Base-by-base conservation (phyloP, 1,284 basidiomycete species). In the Sutorius eximius region DNA sequence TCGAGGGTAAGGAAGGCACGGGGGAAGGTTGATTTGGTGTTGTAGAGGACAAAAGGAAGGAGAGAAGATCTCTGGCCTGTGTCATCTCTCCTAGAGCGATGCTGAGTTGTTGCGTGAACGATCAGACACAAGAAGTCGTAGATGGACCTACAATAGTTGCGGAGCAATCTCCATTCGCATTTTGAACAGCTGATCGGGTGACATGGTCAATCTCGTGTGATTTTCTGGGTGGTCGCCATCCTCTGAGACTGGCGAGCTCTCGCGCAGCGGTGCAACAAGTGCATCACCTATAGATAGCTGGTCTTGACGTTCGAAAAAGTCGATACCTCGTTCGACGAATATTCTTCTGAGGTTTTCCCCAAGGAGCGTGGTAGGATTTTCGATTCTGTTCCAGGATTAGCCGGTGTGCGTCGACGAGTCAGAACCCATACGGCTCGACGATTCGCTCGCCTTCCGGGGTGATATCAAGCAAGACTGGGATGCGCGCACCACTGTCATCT, bases 81-180 rank as follows among this genome's bases (percentile, higher is more conserved):
- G 80, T 79, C 81, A 92, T 87, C 71, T 92, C 90, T 61, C 88
- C 88, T 43, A 83, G 70, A 15, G 89, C 86, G 57, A 84, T 80
- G 58, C 89, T 91, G 60, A 52, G 45, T 52, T 38, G 30, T 38
- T 27, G 57, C 45, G 58, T 70, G 51, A 67, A 57, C 62, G 27
- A 43, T 50, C 37, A 30, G 40, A 49, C 7, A 45, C 34, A 34
- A 27, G 42, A 51, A n/a, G 13, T 37, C 6, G 20, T 18, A 47
- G 41, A 15, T 49, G 30, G 49, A 52, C 73, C 82, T 73, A 91
- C 89, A 82, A 82, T 48, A 92, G 75, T 52, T 88, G 86, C 13
- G 83, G 83, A 29, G 85, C 55, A 27, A 91, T 79, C 59, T 89
- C 86, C 61, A 75, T 74, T 43, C 87, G 81, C 86, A 92, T 86